A percentile compares a stretch with the other conserved stretches of the same genome.
phyloP scores from a whole-genome alignment of 2,329 filamentous ascomycete species.

The Ophiobolus disseminans region DNA sequence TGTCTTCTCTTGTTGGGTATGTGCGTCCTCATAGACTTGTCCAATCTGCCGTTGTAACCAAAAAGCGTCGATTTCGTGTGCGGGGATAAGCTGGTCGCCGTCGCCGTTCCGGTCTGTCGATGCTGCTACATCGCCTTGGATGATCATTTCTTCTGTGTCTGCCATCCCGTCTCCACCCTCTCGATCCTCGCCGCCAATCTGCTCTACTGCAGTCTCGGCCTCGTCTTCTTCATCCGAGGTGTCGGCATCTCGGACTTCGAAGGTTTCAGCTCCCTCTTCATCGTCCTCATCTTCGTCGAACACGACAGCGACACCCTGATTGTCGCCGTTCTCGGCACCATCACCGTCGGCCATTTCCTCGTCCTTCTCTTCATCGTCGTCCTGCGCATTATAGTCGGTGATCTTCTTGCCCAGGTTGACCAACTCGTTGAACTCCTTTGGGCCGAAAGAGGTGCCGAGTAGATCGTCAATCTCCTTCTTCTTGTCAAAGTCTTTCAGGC shows the following conservation, averaged over 20 bases:
- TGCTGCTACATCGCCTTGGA: slow-evolving; percentile 70
- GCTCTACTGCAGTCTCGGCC: slow-evolving; percentile 67
- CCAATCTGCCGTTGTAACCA: slow-evolving; percentile 96
- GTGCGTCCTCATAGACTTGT: slow-evolving; percentile 84
- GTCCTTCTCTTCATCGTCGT: slow-evolving; percentile 84
- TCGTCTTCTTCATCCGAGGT: slow-evolving; percentile 79
- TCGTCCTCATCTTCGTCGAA: slow-evolving; percentile 88
- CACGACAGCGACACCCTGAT: slow-evolving; percentile 95
- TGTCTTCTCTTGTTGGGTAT: slow-evolving; percentile 93
- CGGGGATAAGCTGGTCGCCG: slow-evolving; percentile 68
- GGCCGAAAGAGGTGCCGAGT: slow-evolving; percentile 78
- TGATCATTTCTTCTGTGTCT: slow-evolving; percentile 77
- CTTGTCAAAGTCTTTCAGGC: slow-evolving; percentile 96
- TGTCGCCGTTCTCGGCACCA: slow-evolving; percentile 77
- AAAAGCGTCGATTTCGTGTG: slow-evolving; percentile 93
- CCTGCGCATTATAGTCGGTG: slow-evolving; percentile 95
- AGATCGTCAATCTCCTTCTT: slow-evolving; percentile 98
- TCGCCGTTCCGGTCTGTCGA: slow-evolving; percentile 50
- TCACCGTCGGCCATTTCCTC: slow-evolving; percentile 67
- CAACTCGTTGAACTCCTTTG: slow-evolving; percentile 95
- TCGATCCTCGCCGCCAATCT: slow-evolving; percentile 59
- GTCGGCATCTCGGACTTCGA: slow-evolving; percentile 85
- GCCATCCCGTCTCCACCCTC: slow-evolving; percentile 61
- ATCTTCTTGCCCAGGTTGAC: slow-evolving; percentile 98
- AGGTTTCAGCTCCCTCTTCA: slow-evolving; percentile 77